These are phyloP conservation scores for Termitomyces sp. DNA, from an alignment of 768 basidiomycete genomes.

Conservation along the genomic window DNA sequence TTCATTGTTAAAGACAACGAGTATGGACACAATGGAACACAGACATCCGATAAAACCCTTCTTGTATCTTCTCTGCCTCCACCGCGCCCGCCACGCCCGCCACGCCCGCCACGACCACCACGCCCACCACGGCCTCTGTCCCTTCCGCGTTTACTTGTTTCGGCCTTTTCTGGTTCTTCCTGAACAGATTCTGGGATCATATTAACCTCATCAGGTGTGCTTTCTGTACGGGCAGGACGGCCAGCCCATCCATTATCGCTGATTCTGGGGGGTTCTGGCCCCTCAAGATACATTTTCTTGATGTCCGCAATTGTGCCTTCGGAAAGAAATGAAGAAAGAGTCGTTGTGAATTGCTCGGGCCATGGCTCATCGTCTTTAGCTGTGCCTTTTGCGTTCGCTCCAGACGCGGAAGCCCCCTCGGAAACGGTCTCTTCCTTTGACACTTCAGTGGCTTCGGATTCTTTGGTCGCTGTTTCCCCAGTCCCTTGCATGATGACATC, in stretches of 20 bases:
- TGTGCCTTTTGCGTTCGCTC: constrained; percentile 7
- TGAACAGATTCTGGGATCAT: constrained; percentile 14
- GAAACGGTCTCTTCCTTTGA: constrained; percentile 4
- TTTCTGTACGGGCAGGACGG: constrained; percentile 29
- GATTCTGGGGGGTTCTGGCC: constrained; percentile 67
- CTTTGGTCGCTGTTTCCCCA: constrained; percentile 5
- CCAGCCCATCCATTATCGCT: constrained; percentile 74
- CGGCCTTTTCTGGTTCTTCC: constrained; percentile 21
- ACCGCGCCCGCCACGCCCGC: constrained; percentile 23
- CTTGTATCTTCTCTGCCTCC: constrained; percentile 56
- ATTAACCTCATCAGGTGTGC: constrained; percentile 2
- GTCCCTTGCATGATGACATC: constrained; percentile 18
- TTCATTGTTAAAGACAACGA: constrained; percentile 6
- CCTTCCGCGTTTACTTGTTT: constrained; percentile 30
- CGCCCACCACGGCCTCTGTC: constrained; percentile 43
- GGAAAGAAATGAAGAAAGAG: constrained; percentile 60
- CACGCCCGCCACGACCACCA: constrained; percentile 31
- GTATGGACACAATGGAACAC: constrained; percentile 24
- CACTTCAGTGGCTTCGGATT: constrained; percentile 6
- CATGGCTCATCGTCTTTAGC: constrained; percentile 42
- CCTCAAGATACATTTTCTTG: constrained; percentile 75
- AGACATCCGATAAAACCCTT: constrained; percentile 77
- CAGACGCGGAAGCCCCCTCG: constrained; percentile 6
- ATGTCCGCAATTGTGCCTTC: constrained; percentile 52
- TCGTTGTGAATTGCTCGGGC: constrained; percentile 53